phyloP scores from a whole-genome alignment of 202 grass and related monocot species.

The Panicum hallii region DNA sequence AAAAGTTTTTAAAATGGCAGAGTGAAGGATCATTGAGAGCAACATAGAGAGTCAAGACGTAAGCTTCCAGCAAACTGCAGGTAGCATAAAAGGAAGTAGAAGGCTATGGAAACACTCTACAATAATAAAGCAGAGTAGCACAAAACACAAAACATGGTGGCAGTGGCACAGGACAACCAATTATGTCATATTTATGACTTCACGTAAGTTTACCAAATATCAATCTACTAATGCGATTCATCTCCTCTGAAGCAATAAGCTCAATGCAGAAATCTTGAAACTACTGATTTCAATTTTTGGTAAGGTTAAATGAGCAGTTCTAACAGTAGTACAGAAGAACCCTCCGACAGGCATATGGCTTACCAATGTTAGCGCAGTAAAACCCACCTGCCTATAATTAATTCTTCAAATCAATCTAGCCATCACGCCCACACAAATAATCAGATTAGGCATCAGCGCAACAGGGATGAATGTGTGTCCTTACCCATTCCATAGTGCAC shows the following conservation, averaged over 20 bases:
- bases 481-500: conserved; percentile 10
- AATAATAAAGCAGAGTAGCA: conserved; percentile 21
- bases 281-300: not conserved
- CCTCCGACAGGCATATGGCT: not conserved
- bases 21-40: conserved; percentile 18
- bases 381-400: not conserved
- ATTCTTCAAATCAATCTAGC: not conserved
- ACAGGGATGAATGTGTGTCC: conserved; percentile 18
- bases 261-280: conserved; percentile 31
- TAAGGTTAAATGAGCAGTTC: not conserved
- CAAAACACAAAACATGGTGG: conserved; percentile 15
- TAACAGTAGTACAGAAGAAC: not conserved
- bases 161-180: not conserved
- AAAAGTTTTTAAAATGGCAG: conserved; percentile 20
- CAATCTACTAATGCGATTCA: conserved; percentile 9
- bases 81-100: not conserved
- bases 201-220: conserved; percentile 6
- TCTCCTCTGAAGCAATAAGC: conserved; percentile 26
- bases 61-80: not conserved
- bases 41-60: conserved; percentile 8
- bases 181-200: conserved; percentile 19
- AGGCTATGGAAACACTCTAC: not conserved
- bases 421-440: not conserved
- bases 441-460: conserved; percentile 19
- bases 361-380: conserved; percentile 15